Base-by-base conservation (phyloP, 345 rosid species). In the Euclidium syriacum region DNA sequence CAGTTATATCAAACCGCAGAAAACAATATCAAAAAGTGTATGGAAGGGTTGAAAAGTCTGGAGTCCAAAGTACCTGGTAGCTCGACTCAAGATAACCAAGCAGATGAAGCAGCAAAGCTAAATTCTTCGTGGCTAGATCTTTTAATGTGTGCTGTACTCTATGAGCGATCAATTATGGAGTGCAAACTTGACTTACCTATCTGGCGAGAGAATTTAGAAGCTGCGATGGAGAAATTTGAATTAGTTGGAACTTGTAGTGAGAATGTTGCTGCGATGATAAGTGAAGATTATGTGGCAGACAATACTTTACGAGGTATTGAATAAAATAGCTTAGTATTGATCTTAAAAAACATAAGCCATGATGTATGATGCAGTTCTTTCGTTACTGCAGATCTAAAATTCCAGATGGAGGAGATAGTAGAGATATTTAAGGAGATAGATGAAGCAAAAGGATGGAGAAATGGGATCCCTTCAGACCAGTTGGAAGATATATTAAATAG, bases 141-240 rank as follows among this genome's bases (percentile, higher is more conserved):
- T 58, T 75, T 87, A 29, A 79, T 88, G 78, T 95, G 95, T n/a
- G 77, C 83, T 59, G 78, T 92, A 58, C 85, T 89, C n/a, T 92
- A 87, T 22, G 96, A 92, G 79, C 78, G 88, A 16, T 89, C 97
- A 8, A 67, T 82, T 40, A 83, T 89, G 79, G 99, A 94, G 77
- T 89, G 70, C 78, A 92, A 84, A 66, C 51, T 89, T 27, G 97
- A 75, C 42, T 48, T 82, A 60, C 96, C 88, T 10, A 55, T 67
- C 29, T 94, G 97, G 96, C 76, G 72, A 43, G 90, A 87, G 67
- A 80, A 77, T 67, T 62, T 89, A 75, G 96, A 85, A 68, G 85
- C 78, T 47, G 91, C 95, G 29, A 40, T 82, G 7, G 90, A 89
- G 85, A 89, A 82, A 73, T 87, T 87, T 73, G 88, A 82, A 64